Evolutionary conservation across 164 flowering plant species (phyloP), one percentile per base, ranked within the genome.

Genomic region (Macadamia integrifolia): DNA sequence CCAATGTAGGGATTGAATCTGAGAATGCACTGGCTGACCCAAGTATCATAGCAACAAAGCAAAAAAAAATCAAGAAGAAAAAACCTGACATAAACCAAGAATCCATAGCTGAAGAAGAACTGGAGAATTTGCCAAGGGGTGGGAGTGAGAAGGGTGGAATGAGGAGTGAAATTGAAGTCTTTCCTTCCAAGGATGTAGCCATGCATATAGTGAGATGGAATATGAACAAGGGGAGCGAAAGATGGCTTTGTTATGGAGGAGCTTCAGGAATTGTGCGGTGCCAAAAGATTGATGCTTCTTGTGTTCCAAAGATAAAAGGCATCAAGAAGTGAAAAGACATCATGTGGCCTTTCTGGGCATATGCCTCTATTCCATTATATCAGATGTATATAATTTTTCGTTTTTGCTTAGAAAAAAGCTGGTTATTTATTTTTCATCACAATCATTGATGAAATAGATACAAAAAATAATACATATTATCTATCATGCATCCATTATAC

Each of bases 141-240:
- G 78, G 69, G 62, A 67, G 35, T 46, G 60, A 18, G 50, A 63
- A 65, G 50, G 66, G 18, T 15, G 71, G 61, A 73, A 49, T 31
- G 29, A 62, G 35, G 31, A 67, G 56, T 6, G 71, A 68, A 46
- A n/a, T 72, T 1, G 90, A 84, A 69, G 72, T 57, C 7, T 66
- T 90, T 12, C 96, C 97, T 70, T 79, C 92, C 0, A 92, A 88
- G 75, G 70, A 71, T 30, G 86, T 91, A 7, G 90, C 98, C 17
- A 79, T 92, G 84, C 92, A 92, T 69, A 81, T 82, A 72, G 93
- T 95, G 76, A 86, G 97, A 81, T 95, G 99, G 99, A 95, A 95
- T 77, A 79, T 80, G 85, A 95, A 95, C 81, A 82, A 83, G 71
- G 98, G 98, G 6, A 87, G 99, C 73, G 97, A 84, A 78, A 84